Base-by-base conservation (phyloP, 75 land plant genomes). In the Gnetum montanum region DNA sequence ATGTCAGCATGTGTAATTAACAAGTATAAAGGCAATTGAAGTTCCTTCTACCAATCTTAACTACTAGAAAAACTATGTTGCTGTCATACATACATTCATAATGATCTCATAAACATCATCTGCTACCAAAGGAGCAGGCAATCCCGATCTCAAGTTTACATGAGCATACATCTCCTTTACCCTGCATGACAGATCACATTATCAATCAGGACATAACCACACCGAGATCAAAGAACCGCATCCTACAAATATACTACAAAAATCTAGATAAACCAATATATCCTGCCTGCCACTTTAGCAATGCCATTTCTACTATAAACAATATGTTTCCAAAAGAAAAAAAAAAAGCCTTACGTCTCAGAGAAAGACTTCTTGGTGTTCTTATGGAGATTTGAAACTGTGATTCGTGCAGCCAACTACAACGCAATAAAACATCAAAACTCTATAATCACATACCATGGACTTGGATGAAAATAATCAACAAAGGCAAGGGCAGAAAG, bases 381-480 rank as follows among this genome's bases (percentile, higher is more conserved):
- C 69, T 91, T 91, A 73, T 91, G 97, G n/a, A 91, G 83, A 74
- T 91, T 91, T 1, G 97, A 91, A 35, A 91, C 94, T 44, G 69
- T 94, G 69, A 91, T 88, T 53, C 97, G 74, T 2, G 97, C 97
- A 40, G 97, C 97, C 49, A 91, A 70, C 97, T 91, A 66, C 67
- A 59, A 54, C 23, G 20, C 7, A 54, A 44, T 18, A 4, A 20
- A 2, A 8, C 37, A 16, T 3, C 22, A 18, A 53, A 31, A 30
- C 48, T n/a, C n/a, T n/a, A n/a, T n/a, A n/a, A n/a, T n/a, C n/a
- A n/a, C n/a, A n/a, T n/a, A n/a, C n/a, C n/a, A n/a, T n/a, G n/a
- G n/a, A n/a, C n/a, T n/a, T n/a, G n/a, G n/a, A n/a, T n/a, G n/a
- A n/a, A n/a, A n/a, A n/a, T n/a, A n/a, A n/a, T n/a, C n/a, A n/a